Percentiles rank a stretch among this genome's conserved stretches.
Conservation (phyloP, 2,329 filamentous ascomycete species). For the Clarireedia homoeocarpa region DNA sequence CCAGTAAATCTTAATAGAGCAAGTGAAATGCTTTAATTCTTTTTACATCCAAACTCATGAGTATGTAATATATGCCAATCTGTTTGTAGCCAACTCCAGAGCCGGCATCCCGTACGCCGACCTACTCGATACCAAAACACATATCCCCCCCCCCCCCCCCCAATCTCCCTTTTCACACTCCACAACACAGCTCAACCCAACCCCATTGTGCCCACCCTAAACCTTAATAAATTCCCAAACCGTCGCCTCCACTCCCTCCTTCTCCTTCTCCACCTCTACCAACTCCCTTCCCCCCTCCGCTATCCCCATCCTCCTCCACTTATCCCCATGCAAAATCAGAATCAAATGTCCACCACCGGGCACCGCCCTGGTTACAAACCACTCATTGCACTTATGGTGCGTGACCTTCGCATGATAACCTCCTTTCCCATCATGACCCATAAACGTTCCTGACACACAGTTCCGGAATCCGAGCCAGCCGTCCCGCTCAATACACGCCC, state of each 20-base stretch:
- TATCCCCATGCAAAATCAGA: not conserved
- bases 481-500: conserved; percentile 1
- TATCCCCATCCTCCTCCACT: conserved; percentile 1
- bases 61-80: no score
- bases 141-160: no score
- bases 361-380: not conserved
- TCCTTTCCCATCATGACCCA: not conserved
- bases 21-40: no score
- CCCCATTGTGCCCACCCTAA: not conserved
- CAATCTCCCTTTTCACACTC: no score
- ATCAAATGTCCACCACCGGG: not conserved
- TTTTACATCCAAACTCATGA: no score
- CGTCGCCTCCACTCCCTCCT: not conserved
- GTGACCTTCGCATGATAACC: not conserved
- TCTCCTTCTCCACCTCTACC: not conserved
- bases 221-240: conserved; percentile 4
- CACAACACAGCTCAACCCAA: no score
- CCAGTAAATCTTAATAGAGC: no score
- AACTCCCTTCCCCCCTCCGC: not conserved
- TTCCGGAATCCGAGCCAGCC: conserved; percentile 7
- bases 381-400: not conserved
- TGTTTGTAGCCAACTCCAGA: no score
- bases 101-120: no score
- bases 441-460: not conserved
- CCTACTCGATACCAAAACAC: no score